Evolutionary conservation across 352 stramenopile species (phyloP), one percentile per base, ranked within the genome.

Genomic region (Pythium aphanidermatum): DNA sequence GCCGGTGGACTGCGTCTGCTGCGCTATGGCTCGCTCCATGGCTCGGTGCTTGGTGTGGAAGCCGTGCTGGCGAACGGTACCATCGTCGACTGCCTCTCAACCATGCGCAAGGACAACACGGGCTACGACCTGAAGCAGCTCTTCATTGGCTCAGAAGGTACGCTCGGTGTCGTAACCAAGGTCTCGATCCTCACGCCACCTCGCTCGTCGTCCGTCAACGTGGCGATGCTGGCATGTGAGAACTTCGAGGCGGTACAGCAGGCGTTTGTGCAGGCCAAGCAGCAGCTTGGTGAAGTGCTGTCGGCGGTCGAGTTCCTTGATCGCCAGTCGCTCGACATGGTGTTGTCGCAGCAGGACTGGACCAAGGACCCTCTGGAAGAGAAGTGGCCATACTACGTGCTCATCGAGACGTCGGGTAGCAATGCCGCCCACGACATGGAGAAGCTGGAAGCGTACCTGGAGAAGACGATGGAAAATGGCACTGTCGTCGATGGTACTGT

Each of bases 301-400:
- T 97, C 88, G 16, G 96, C 96, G 2, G 83, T 98, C 29, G 96
- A 99, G 58, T 96, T 98, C 39, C 92, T 98, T 67, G 96, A 99
- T 58, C 63, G 66, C 26, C 62, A 82, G 45, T 89, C 90, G 30
- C 59, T 98, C 11, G 62, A 96, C 46, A 80, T 97, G 45, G 81
- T 97, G 8, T 25, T 91, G 4, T 65, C 63, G 7, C 78, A 89
- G 35, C 78, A 89, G 17, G 61, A 74, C 38, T 74, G 62, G 60
- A 67, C 65, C 20, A 84, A 84, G 26, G 84, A 95, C 34, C 83
- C 83, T 2, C 63, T 86, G 0, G 65, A 70, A 51, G 64, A 56
- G 0, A 58, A 47, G 1, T 92, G 73, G 32, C 83, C 83, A 28
- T 98, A 85, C 58, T 97, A 95, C 63, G 64, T 99, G n/a, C 64